These are phyloP conservation scores for Coniophora puteana DNA, from an alignment of 1,284 basidiomycete species.

Conservation along the genomic window DNA sequence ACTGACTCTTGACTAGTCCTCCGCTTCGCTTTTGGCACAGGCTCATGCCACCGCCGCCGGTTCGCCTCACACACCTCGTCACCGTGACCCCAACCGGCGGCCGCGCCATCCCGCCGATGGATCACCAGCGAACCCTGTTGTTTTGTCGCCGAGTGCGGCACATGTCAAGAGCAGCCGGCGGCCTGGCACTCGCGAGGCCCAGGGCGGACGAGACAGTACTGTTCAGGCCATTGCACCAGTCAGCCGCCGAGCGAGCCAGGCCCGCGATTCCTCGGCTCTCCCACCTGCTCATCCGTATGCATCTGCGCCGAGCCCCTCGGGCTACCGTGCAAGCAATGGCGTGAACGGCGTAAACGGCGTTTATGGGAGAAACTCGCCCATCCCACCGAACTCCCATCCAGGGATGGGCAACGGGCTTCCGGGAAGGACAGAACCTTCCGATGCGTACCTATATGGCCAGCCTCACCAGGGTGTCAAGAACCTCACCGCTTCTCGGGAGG, in stretches of 20 bases:
- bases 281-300: slow-evolving; percentile 68
- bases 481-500: slow-evolving; percentile 44
- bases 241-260: slow-evolving; percentile 63
- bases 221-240: slow-evolving; percentile 60
- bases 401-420: slow-evolving; percentile 31
- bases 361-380: slow-evolving; percentile 61
- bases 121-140: slow-evolving; percentile 50
- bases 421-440: slow-evolving; percentile 46
- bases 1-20: slow-evolving; percentile 30
- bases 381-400: slow-evolving; percentile 28
- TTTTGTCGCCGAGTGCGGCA: slow-evolving; percentile 58
- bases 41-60: slow-evolving; percentile 49
- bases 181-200: slow-evolving; percentile 39
- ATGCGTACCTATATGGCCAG: slow-evolving; percentile 56
- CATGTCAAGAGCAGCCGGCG: slow-evolving; percentile 57
- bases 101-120: slow-evolving; percentile 40
- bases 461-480: slow-evolving; percentile 44
- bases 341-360: no score
- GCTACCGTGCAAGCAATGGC: slow-evolving; percentile 44
- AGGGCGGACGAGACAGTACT: slow-evolving; percentile 39
- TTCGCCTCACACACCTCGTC: slow-evolving; percentile 50
- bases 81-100: slow-evolving; percentile 56
- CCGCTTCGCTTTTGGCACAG: slow-evolving; percentile 44
- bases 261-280: slow-evolving; percentile 44
- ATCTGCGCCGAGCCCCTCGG: slow-evolving; percentile 49